phyloP scores from a whole-genome alignment of 176 grass and related monocot species.

The Carex cristatella region DNA sequence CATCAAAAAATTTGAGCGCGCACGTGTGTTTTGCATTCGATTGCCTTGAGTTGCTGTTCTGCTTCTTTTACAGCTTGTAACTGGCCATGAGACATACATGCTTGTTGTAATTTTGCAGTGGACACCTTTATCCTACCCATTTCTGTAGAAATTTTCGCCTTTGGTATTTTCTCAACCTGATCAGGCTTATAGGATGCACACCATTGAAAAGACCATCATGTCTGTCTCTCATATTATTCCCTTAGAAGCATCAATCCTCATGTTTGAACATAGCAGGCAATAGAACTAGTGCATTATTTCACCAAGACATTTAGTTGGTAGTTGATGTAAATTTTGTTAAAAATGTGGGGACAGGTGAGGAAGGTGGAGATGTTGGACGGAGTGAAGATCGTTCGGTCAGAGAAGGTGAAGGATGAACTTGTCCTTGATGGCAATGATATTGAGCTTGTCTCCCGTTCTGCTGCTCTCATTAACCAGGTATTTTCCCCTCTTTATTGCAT shows the following conservation, averaged over 20 bases:
- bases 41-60: background rate
- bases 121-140: background rate
- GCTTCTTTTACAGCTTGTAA: constrained; percentile 1
- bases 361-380: constrained; percentile 87
- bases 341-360: constrained; percentile 35
- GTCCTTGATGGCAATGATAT: constrained; percentile 77
- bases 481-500: background rate
- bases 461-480: constrained; percentile 74
- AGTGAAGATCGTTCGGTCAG: constrained; percentile 59
- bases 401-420: constrained; percentile 89
- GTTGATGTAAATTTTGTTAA: background rate
- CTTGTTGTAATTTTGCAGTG: background rate
- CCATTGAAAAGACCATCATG: background rate
- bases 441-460: constrained; percentile 67
- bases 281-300: background rate
- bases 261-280: background rate
- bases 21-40: background rate
- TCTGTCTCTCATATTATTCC: background rate
- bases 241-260: background rate
- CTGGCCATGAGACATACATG: background rate
- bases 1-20: background rate
- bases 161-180: background rate
- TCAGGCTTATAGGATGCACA: background rate
- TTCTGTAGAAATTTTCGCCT: background rate
- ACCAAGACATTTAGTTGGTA: background rate